Evolutionary conservation across 176 grass and related monocot species (phyloP).

Genomic region (Musa beccarii): DNA sequence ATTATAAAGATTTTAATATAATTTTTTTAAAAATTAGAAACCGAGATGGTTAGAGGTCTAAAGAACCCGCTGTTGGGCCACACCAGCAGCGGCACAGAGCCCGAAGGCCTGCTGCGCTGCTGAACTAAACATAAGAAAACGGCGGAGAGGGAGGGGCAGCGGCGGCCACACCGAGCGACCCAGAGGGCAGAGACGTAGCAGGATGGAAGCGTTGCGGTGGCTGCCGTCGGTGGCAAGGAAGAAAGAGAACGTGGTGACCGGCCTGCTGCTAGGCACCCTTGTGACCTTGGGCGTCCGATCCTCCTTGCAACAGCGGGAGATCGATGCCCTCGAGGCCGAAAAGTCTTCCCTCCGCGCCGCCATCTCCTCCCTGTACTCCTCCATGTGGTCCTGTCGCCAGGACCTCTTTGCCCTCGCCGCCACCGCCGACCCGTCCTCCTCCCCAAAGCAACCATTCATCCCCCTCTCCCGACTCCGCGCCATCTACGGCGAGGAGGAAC

Average conservation of each 20-base stretch:
- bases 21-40: no score
- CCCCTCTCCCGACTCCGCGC: conserved; percentile 45
- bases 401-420: conserved; percentile 58
- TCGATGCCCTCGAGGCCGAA: conserved; percentile 51
- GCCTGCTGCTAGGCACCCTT: conserved; percentile 49
- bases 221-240: conserved; percentile 30
- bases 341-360: conserved; percentile 45
- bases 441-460: conserved; percentile 40
- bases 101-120: no score
- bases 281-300: conserved; percentile 45
- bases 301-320: conserved; percentile 55
- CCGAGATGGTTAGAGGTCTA: no score
- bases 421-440: not conserved
- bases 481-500: conserved; percentile 74
- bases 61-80: no score
- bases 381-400: conserved; percentile 74
- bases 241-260: conserved; percentile 42
- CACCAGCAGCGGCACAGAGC: no score
- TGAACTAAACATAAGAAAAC: no score
- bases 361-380: conserved; percentile 42
- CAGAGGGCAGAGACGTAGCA: not conserved
- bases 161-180: not conserved
- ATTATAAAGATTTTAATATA: no score
- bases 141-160: not conserved
- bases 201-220: conserved; percentile 48